Conservation (phyloP, 176 grass and related monocot genomes). For the Oryza brachyantha region DNA sequence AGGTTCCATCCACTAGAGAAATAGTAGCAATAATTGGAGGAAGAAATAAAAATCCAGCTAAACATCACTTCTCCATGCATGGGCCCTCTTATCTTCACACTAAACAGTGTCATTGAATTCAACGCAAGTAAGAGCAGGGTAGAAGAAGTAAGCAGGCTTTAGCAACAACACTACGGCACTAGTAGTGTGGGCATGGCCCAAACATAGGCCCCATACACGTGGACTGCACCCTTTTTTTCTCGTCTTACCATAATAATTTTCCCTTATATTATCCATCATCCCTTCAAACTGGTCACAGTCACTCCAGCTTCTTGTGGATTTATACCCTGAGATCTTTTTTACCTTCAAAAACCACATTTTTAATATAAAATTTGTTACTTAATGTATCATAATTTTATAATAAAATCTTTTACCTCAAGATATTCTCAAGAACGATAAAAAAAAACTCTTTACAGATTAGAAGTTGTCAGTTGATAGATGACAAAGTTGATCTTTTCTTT, state of each 20-base stretch:
- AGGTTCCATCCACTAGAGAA: no score
- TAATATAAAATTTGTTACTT: no score
- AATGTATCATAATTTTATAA: no score
- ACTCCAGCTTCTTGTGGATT: background rate
- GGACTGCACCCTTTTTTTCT: no score
- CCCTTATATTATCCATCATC: no score
- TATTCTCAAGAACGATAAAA: no score
- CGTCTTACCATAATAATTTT: no score
- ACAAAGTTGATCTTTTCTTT: background rate
- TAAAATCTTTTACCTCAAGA: no score
- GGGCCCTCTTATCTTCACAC: background rate
- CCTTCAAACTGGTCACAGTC: no score
- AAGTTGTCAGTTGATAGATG: background rate
- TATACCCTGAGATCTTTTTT: no score
- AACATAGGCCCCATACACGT: no score
- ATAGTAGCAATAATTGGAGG: background rate
- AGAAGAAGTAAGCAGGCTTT: background rate
- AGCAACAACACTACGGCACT: background rate
- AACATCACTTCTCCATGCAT: background rate
- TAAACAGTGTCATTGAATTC: background rate
- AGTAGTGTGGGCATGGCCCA: background rate
- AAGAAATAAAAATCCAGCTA: background rate
- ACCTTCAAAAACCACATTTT: no score
- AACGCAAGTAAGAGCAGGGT: background rate
- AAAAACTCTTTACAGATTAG: background rate